These are phyloP conservation scores for Phytophthora multivora DNA, from an alignment of 352 stramenopile genomes.

Conservation along the genomic window DNA sequence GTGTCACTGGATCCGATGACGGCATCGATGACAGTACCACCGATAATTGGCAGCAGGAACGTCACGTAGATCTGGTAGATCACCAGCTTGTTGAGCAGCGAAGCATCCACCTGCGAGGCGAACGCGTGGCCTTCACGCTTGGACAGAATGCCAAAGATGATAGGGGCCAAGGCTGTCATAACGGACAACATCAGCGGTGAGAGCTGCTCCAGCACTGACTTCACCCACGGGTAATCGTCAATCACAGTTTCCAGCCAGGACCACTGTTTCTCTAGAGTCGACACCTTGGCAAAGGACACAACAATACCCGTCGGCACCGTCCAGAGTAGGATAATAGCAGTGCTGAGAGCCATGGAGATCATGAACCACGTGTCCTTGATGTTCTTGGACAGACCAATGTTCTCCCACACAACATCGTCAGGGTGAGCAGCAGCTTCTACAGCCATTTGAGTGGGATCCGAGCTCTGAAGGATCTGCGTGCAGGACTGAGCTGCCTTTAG, in stretches of 20 bases:
- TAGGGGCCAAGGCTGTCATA: constrained; percentile 79
- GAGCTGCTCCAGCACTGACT: constrained; percentile 72
- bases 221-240: constrained; percentile 68
- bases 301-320: constrained; percentile 81
- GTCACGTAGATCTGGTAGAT: constrained; percentile 85
- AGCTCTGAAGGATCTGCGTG: constrained; percentile 80
- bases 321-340: constrained; percentile 84
- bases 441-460: constrained; percentile 71
- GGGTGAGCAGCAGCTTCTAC: constrained; percentile 68
- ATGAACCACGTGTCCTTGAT: constrained; percentile 71
- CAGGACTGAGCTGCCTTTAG: constrained; percentile 74
- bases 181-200: constrained; percentile 80
- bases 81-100: constrained; percentile 83
- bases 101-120: constrained; percentile 62
- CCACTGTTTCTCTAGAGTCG: constrained; percentile 57
- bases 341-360: constrained; percentile 63
- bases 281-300: constrained; percentile 75
- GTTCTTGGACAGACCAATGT: constrained; percentile 80
- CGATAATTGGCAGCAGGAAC: constrained; percentile 85
- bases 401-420: constrained; percentile 80
- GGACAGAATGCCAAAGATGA: constrained; percentile 84
- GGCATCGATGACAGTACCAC: constrained; percentile 76
- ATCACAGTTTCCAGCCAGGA: constrained; percentile 48
- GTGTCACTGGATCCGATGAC: constrained; percentile 58
- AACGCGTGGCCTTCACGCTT: constrained; percentile 82